Evolutionary conservation across 2,329 filamentous ascomycete species (phyloP), one percentile per base, ranked within the genome.

Genomic region (Ophiostoma perfectum): DNA sequence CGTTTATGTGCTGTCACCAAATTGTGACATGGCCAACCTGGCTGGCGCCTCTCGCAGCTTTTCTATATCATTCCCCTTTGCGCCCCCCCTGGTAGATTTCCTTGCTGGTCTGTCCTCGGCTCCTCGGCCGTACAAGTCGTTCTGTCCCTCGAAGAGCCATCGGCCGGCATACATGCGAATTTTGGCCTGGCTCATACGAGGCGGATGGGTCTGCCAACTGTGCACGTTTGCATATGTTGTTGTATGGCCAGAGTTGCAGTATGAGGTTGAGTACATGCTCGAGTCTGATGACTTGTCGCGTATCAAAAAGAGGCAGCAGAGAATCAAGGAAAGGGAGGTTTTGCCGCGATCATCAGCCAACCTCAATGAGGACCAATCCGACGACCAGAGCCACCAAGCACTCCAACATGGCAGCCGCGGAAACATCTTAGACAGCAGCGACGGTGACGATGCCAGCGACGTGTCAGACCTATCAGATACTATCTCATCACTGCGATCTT

Each of bases 121-220:
- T 3, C 93, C 95, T 1, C 87, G 92, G 42, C 88, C 90, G 0
- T 99, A 93, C 80, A 91, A 92, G 74, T 84, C 84, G 67, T 89
- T 96, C 72, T 93, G 93, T 62, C 94, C 94, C 0, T 93, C 88
- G 75, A 93, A 93, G 76, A 90, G 92, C 74, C 93, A 97, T 76
- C 90, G 94, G 60, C 88, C 89, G 6, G 88, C 89, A 2, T 99
- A 97, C 77, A 89, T 98, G 78, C 86, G 91, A 45, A 96, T 98
- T 78, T 82, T 99, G 39, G 93, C 92, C 36, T 99, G 94, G 92
- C 84, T 99, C 8, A 88, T 98, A 80, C 88, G 93, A 55, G 90
- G 92, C 64, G 93, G 92, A 14, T 97, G 95, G 91, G 93, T 97
- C 0, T 96, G 91, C 0, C 93, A 97, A 77, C 84, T 99, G 5